Conservation (phyloP, 495 filamentous ascomycete species). For the Parmelia sp. region DNA sequence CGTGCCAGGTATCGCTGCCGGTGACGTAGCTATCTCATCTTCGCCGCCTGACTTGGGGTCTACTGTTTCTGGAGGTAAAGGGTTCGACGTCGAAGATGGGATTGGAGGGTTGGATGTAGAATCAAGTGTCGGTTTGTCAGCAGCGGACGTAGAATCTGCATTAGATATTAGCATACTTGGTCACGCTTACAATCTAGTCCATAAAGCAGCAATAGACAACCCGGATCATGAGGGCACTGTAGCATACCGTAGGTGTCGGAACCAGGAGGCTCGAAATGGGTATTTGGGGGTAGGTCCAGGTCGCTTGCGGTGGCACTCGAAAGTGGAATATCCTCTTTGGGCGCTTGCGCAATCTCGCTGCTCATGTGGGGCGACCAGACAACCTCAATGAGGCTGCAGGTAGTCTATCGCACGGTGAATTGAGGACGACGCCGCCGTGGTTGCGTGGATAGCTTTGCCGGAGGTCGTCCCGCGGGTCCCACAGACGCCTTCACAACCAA, state of each 20-base stretch:
- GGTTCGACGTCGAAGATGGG: slow-evolving; percentile 13
- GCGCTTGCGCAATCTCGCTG: slow-evolving; percentile 38
- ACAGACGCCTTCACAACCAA: background rate
- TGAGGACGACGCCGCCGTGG: background rate
- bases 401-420: slow-evolving; percentile 10
- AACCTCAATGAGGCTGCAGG: slow-evolving; percentile 19
- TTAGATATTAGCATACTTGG: slow-evolving; percentile 2
- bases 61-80: background rate
- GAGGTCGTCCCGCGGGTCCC: background rate
- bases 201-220: background rate
- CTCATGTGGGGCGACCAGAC: slow-evolving; percentile 41
- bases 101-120: slow-evolving; percentile 8
- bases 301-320: slow-evolving; percentile 24
- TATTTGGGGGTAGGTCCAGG: slow-evolving; percentile 21
- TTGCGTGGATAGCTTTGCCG: slow-evolving; percentile 1
- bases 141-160: slow-evolving; percentile 17
- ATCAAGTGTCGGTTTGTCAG: slow-evolving; percentile 11
- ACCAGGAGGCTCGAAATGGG: slow-evolving; percentile 14
- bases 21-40: background rate
- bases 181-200: background rate
- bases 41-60: background rate
- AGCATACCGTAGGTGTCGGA: slow-evolving; percentile 19
- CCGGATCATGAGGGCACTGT: background rate
- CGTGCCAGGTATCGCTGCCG: slow-evolving; percentile 7
- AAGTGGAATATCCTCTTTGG: slow-evolving; percentile 30